Conservation (phyloP, 2,329 filamentous ascomycete genomes). For the Colletotrichum paranaense region DNA sequence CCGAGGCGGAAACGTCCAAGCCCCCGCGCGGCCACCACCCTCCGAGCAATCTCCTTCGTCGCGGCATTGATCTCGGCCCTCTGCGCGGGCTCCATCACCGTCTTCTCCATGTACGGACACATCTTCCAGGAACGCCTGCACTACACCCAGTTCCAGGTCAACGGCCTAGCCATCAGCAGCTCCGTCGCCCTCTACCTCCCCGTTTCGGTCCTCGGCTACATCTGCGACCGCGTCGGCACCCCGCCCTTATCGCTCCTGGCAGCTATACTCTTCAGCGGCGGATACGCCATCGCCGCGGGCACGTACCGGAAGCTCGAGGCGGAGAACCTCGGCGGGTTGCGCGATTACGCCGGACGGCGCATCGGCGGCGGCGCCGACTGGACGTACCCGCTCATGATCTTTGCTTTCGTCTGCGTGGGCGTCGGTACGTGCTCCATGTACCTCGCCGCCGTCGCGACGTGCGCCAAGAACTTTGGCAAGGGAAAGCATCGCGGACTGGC, state of each 20-base stretch:
- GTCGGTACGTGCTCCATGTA: constrained; percentile 91
- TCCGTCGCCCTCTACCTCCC: constrained; percentile 91
- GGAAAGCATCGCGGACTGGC: constrained; percentile 90
- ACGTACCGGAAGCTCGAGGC: constrained; percentile 71
- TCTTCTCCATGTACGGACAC: constrained; percentile 94
- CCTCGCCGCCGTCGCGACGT: constrained; percentile 89
- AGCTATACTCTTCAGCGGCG: constrained; percentile 78
- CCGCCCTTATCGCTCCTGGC: constrained; percentile 80
- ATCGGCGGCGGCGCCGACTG: constrained; percentile 60
- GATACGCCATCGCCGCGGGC: constrained; percentile 86
- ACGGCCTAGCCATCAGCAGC: constrained; percentile 86
- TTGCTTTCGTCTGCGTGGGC: constrained; percentile 86
- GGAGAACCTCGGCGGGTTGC: constrained; percentile 47
- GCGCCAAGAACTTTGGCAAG: constrained; percentile 96
- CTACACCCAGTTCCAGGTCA: constrained; percentile 93
- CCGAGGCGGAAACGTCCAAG: constrained; percentile 27
- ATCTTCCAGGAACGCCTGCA: constrained; percentile 87
- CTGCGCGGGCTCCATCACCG: constrained; percentile 90
- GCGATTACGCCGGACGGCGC: constrained; percentile 31
- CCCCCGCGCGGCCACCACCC: constrained; percentile 41
- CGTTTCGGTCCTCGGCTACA: constrained; percentile 89
- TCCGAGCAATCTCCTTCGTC: constrained; percentile 61
- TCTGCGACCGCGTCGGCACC: constrained; percentile 90
- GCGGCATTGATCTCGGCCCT: constrained; percentile 69
- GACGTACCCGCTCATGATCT: constrained; percentile 85